Evolutionary conservation across 2,329 filamentous ascomycete genomes (phyloP), one percentile per base, ranked within the genome.

Genomic region (Hysterium pulicare): DNA sequence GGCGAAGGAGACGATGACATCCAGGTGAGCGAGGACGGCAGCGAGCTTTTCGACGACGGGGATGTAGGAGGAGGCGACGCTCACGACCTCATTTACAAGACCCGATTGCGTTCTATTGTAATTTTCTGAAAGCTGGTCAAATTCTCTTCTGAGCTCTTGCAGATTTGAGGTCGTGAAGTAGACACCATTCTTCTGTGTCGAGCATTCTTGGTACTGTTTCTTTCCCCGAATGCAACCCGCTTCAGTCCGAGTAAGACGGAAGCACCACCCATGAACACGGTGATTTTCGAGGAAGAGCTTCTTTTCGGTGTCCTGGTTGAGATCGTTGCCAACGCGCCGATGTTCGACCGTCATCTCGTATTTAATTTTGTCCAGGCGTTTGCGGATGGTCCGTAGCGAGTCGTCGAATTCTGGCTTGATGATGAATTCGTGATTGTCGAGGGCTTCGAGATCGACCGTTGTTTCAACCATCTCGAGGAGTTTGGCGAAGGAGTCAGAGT

Each of bases 401-500:
- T 96, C 90, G 58, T 98, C 93, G 51, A 96, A 98, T 61, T 98
- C 93, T 1, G 94, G 87, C 69, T 97, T 98, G 77, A 98, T 98
- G 57, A 96, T 91, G 70, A 94, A 98, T 63, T 98, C 93, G 61
- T 98, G 93, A 53, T 93, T 90, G 58, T 98, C 91, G 9, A 98
- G 79, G 2, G 93, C 93, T 44, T 95, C 88, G 0, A 98, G 79
- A 59, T 98, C 93, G 11, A 98, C 90, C 0, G 94, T 98, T 2
- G 93, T 95, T 71, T 98, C 93, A 0, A 98, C 93, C 89, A 98
- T 96, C 63, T 98, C 93, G 59, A 91, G 87, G 9, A 98, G 75
- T 62, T 90, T 95, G 20, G 79, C 83, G 38, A 98, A 77, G 58
- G 83, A 87, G 58, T 89, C 83, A 5, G 84, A 86, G 46, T 88